These are phyloP conservation scores for Venturia nashicola DNA, from an alignment of 2,329 filamentous ascomycete species.

Conservation along the genomic window DNA sequence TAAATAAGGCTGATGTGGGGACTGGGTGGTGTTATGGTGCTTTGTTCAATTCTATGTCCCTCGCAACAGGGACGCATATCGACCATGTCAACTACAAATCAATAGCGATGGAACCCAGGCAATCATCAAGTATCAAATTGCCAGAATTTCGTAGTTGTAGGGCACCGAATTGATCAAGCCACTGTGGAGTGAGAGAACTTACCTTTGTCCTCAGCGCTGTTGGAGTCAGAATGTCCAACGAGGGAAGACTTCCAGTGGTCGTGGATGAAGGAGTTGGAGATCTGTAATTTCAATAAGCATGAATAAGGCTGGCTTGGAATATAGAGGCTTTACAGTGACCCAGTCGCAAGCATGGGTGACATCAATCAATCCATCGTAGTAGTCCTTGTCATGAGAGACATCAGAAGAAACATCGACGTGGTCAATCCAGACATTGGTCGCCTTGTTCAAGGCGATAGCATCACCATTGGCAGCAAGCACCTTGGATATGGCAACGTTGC, in stretches of 20 bases:
- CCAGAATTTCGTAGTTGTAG: no score
- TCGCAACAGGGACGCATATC: no score
- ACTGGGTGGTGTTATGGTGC: no score
- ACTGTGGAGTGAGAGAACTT: background rate
- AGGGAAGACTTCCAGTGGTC: slow-evolving; percentile 51
- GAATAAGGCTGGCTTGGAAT: no score
- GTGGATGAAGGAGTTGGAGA: slow-evolving; percentile 41
- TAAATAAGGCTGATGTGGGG: slow-evolving; percentile 16
- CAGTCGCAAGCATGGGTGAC: slow-evolving; percentile 52
- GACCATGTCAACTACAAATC: no score
- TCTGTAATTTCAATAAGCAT: slow-evolving; percentile 28
- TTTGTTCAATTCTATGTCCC: no score
- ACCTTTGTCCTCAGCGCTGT: slow-evolving; percentile 38
- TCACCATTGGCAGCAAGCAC: slow-evolving; percentile 37
- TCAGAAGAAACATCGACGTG: slow-evolving; percentile 54
- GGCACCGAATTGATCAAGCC: no score
- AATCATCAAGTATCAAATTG: no score
- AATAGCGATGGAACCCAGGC: no score
- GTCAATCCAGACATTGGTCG: slow-evolving; percentile 50
- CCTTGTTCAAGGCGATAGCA: slow-evolving; percentile 36
- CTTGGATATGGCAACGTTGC: slow-evolving; percentile 41
- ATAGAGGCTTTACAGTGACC: slow-evolving; percentile 1
- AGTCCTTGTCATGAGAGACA: slow-evolving; percentile 50
- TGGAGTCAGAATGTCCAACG: slow-evolving; percentile 48
- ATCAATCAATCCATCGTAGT: slow-evolving; percentile 56